Conservation (phyloP, 306 rosid species). For the Malus orientalis region DNA sequence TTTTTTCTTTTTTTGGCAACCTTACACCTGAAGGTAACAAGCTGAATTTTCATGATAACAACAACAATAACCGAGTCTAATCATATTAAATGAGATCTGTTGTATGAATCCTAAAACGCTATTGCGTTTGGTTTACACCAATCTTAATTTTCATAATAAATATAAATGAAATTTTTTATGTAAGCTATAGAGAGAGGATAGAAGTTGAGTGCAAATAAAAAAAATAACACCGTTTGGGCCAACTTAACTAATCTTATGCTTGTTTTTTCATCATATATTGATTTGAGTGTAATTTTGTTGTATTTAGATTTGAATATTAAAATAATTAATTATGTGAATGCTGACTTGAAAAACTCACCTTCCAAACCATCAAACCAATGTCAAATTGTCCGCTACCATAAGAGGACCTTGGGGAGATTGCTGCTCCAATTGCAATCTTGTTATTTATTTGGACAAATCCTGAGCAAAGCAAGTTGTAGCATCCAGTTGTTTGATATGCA, state of each 20-base stretch:
- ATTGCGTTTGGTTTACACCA: no score
- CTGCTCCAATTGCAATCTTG: constrained; percentile 94
- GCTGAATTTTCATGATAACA: neutral
- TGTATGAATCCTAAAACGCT: no score
- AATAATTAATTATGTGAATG: neutral
- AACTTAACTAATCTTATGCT: no score
- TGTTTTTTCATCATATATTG: no score
- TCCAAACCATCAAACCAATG: constrained; percentile 94
- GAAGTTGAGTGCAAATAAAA: neutral
- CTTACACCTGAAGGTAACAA: neutral
- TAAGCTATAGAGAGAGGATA: no score
- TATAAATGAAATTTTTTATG: no score
- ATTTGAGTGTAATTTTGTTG: neutral
- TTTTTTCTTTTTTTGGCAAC: neutral
- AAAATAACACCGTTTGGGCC: neutral
- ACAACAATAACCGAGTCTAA: no score
- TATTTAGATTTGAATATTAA: neutral
- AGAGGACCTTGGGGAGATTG: constrained; percentile 85
- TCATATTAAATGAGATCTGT: no score
- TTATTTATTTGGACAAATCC: constrained; percentile 96
- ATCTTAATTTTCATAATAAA: no score
- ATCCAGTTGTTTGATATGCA: constrained; percentile 96
- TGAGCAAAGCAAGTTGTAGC: constrained; percentile 93
- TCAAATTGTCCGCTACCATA: constrained; percentile 84
- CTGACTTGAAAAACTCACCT: constrained; percentile 40